Evolutionary conservation across 2,329 filamentous ascomycete genomes (phyloP), one percentile per base, ranked within the genome.

Genomic region (Pezicula carpinea): DNA sequence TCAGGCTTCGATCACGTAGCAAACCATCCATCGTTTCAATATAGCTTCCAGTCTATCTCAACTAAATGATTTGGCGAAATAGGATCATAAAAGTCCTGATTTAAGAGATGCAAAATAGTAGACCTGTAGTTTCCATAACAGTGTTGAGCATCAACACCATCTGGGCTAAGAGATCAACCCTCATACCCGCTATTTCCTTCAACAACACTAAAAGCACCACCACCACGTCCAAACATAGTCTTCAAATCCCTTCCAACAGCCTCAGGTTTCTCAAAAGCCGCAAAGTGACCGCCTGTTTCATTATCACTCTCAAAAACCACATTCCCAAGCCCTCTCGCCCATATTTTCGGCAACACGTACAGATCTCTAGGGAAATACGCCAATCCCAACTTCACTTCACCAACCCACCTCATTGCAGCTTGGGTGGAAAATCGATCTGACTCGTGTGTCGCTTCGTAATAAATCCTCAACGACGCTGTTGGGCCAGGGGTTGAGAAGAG

Each of bases 401-500:
- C 19, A 17, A 50, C 46, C 26, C 46, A 56, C 14, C 34, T 41
- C n/a, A 14, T 21, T 10, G 26, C 42, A 1, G 17, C 13, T 2
- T 35, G 26, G n/a, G 32, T 35, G 13, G 35, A 29, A 21, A 18
- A 62, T 13, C 15, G 36, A 10, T 26, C 18, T 29, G 18, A 41
- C 22, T 59, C 58, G 48, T 82, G 79, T 6, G 57, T 63, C 0
- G 70, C 68, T 64, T 90, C 86, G 56, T 89, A 89, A 66, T 92
- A 92, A 38, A 90, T 87, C 5, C 82, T 66, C 6, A 77, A 59
- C 48, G 76, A 81, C 0, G 87, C 85, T 2, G 79, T 81, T 0
- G 87, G 82, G 0, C 87, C 87, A 0, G 85, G 83, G 0, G 69
- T 75, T 2, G 79, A 83, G 66, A 90, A 90, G 60, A 76, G 80